Base-by-base conservation (phyloP, 129 eudicot species). In the sunflower (Helianthus annuus) region DNA sequence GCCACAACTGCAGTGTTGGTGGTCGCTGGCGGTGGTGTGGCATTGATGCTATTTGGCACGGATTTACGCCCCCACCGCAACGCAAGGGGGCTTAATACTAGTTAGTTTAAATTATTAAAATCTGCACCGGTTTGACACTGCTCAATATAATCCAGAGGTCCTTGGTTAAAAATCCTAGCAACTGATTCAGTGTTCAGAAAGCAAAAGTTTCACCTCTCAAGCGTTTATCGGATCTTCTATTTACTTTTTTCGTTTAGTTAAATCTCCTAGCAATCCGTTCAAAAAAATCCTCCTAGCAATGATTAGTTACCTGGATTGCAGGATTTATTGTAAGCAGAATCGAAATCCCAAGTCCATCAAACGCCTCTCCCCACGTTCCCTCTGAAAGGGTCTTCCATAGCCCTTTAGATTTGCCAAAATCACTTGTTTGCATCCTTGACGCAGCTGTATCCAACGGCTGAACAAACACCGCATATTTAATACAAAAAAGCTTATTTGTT, bases 391-490 rank as follows among this genome's bases (percentile, higher is more conserved):
- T 74, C 77, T 88, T 78, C 93, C 84, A 84, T 44, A 94, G 76
- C 63, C 98, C 98, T 81, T 94, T 88, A n/a, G 98, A 90, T 84
- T 94, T 90, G 61, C 98, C 98, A 81, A 94, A 94, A 4, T 81
- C 96, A 84, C 98, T 88, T 55, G 98, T 94, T 80, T 94, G 98
- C 98, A 94, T 94, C 86, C 90, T 88, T 63, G 98, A 94, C 54
- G 98, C 90, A 69, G 97, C 97, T 75, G 98, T 94, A 84, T 94
- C 98, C 70, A 94, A 79, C 48, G 98, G 97, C 97, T 91, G 87
- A 16, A 81, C 36, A 29, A 63, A 70, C 51, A 66, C 51, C 48
- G 39, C 79, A 76, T 36, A 68, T 49, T 16, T 60, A 44, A 60
- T 34, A 14, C n/a, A 55, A 55, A 1, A 55, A 57, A 57, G 15